A percentile compares a stretch with the other conserved stretches of the same genome.
These are phyloP conservation scores for Hymenoscyphus infarciens DNA, from an alignment of 2,329 filamentous ascomycete genomes.

Conservation along the genomic window DNA sequence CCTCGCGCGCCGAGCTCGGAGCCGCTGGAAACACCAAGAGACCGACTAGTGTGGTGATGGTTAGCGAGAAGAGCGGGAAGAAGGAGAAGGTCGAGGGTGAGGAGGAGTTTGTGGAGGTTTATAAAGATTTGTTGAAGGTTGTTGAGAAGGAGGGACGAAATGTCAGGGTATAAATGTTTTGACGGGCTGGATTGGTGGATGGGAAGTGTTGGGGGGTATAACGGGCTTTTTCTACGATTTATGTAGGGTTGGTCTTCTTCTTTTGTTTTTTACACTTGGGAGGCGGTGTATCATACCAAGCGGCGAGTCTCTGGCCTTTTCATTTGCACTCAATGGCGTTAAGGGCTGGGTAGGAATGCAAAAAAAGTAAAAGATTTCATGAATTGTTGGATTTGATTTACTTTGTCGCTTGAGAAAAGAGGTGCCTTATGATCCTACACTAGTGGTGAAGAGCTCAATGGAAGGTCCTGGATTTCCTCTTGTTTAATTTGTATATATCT, in stretches of 20 bases:
- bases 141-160: slow-evolving; percentile 62
- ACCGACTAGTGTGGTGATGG: slow-evolving; percentile 95
- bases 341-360: slow-evolving; percentile 15
- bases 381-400: not conserved
- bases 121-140: slow-evolving; percentile 62
- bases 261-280: slow-evolving; percentile 10
- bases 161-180: slow-evolving; percentile 31
- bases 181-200: not conserved
- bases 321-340: slow-evolving; percentile 13
- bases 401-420: not conserved
- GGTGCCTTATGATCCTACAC: not conserved
- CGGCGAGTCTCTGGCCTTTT: slow-evolving; percentile 9
- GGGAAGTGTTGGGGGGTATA: not conserved
- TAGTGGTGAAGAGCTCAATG: not conserved
- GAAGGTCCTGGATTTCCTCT: not conserved
- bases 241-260: slow-evolving; percentile 1
- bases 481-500: not conserved
- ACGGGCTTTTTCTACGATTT: slow-evolving; percentile 3
- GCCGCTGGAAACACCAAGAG: slow-evolving; percentile 92
- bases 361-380: slow-evolving; percentile 7
- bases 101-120: slow-evolving; percentile 61
- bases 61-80: slow-evolving; percentile 53
- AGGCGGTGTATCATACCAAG: slow-evolving; percentile 16
- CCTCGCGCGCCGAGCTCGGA: slow-evolving; percentile 87
- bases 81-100: slow-evolving; percentile 45